Evolutionary conservation across 371 early-diverging fungal genomes (phyloP).

Genomic region (Zychaea mexicana): DNA sequence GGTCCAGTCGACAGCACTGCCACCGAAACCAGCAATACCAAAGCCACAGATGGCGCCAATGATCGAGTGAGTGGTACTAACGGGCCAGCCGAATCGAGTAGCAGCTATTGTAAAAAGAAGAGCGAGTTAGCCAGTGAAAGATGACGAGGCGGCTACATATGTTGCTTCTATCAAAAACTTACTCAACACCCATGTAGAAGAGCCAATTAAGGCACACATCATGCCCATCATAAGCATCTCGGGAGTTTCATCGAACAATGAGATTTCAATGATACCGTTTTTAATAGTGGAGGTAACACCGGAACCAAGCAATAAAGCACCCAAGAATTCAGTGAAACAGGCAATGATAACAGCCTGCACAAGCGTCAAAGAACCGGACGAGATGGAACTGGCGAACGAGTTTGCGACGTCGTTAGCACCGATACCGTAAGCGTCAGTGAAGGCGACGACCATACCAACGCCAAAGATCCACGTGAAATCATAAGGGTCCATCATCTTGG

Average conservation of each 20-base stretch:
- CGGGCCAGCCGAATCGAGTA: conserved; percentile 58
- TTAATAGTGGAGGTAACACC: conserved; percentile 78
- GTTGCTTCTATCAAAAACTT: no score
- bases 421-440: conserved; percentile 66
- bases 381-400: conserved; percentile 85
- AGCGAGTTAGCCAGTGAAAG: no score
- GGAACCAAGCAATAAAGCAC: conserved; percentile 81
- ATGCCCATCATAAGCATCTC: conserved; percentile 83
- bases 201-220: conserved; percentile 79
- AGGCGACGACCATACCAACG: conserved; percentile 67
- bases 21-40: conserved; percentile 78
- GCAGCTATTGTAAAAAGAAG: no score
- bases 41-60: conserved; percentile 82
- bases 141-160: no score
- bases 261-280: conserved; percentile 67
- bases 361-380: conserved; percentile 77
- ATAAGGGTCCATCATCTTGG: conserved; percentile 55
- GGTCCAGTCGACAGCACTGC: conserved; percentile 66
- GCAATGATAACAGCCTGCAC: conserved; percentile 78
- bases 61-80: conserved; percentile 66
- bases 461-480: conserved; percentile 81
- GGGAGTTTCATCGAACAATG: conserved; percentile 56
- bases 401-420: conserved; percentile 94
- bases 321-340: conserved; percentile 83
- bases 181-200: conserved; percentile 70